phyloP scores from a whole-genome alignment of 2,329 filamentous ascomycete genomes.

The Aspergillus sp. region DNA sequence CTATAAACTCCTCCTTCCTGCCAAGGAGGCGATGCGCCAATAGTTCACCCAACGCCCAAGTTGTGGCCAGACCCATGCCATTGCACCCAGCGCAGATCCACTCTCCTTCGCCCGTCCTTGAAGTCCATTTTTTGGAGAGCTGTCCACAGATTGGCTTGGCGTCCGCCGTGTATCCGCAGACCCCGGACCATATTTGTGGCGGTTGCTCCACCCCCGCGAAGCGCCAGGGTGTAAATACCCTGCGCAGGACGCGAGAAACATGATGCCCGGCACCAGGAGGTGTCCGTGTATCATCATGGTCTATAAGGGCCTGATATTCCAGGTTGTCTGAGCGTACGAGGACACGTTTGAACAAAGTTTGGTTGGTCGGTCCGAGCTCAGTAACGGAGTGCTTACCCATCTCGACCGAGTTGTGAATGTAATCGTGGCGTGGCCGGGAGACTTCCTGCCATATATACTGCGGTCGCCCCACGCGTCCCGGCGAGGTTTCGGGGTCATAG shows the following conservation, averaged over 20 bases:
- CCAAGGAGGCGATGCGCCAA: constrained; percentile 16
- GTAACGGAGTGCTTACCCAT: too few relatives aligned
- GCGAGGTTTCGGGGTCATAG: too few relatives aligned
- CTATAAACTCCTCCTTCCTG: too few relatives aligned
- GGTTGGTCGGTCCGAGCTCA: too few relatives aligned
- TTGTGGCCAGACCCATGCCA: constrained; percentile 37
- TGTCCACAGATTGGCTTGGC: constrained; percentile 56
- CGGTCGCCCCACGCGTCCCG: too few relatives aligned
- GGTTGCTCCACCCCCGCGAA: constrained; percentile 27
- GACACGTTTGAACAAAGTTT: too few relatives aligned
- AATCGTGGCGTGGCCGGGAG: too few relatives aligned
- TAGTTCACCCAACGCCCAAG: constrained; percentile 33
- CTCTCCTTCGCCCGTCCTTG: constrained; percentile 25
- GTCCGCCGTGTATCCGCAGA: constrained; percentile 62
- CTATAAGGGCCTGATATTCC: too few relatives aligned
- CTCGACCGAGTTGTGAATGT: too few relatives aligned
- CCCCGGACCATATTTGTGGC: constrained; percentile 56
- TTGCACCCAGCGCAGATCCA: constrained; percentile 38
- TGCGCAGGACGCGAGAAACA: neutral
- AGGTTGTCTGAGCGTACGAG: too few relatives aligned
- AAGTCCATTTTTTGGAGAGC: constrained; percentile 21
- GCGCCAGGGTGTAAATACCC: constrained; percentile 25
- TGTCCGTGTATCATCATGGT: neutral
- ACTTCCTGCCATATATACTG: too few relatives aligned
- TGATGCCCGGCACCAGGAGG: neutral